These are phyloP conservation scores for Suillus brevipes DNA, from an alignment of 768 basidiomycete species.

Conservation along the genomic window DNA sequence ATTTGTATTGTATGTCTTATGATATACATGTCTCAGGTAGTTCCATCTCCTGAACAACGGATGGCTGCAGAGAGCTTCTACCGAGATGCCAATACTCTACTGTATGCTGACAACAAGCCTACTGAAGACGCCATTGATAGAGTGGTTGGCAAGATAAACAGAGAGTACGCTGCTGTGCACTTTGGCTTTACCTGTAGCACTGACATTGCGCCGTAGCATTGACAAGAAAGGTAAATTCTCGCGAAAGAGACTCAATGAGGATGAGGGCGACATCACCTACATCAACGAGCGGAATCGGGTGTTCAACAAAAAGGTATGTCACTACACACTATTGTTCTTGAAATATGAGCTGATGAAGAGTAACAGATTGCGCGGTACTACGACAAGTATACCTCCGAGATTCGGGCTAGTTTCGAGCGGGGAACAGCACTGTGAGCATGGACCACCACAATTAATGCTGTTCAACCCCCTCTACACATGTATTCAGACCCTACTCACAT, in stretches of 20 bases:
- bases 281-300: conserved; percentile 98
- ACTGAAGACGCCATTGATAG: conserved; percentile 94
- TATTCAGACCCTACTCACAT: not conserved
- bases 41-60: conserved; percentile 59
- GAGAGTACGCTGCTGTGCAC: conserved; percentile 63
- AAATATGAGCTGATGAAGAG: conserved; percentile 8
- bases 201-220: conserved; percentile 47
- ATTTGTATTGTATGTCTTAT: conserved; percentile 12
- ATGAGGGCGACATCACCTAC: conserved; percentile 95
- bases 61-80: conserved; percentile 82
- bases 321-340: not conserved
- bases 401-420: conserved; percentile 96
- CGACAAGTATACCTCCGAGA: conserved; percentile 96
- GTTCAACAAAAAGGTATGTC: conserved; percentile 90
- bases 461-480: not conserved
- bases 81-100: conserved; percentile 87
- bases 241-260: conserved; percentile 86
- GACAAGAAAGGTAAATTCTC: conserved; percentile 91
- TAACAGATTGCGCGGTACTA: conserved; percentile 87
- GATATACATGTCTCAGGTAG: conserved; percentile 36
- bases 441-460: not conserved
- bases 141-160: conserved; percentile 87
- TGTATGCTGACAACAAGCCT: conserved; percentile 95
- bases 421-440: conserved; percentile 75
- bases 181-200: not conserved